Percentiles rank a stretch among this genome's conserved stretches.
These are phyloP conservation scores for Starmera caribaea DNA, from an alignment of 805 yeast species.

Conservation along the genomic window DNA sequence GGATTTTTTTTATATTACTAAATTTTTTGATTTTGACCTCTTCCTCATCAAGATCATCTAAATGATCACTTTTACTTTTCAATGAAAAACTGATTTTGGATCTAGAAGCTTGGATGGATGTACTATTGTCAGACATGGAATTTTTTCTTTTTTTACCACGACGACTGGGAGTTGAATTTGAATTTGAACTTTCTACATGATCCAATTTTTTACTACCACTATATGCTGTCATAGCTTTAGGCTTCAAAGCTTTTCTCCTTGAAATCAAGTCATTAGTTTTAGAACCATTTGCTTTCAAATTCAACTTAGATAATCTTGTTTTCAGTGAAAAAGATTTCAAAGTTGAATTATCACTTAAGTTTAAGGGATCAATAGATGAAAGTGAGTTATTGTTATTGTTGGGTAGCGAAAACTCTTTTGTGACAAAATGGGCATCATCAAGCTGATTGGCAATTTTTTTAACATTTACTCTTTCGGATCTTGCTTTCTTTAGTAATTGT, in stretches of 20 bases:
- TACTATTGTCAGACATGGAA: neutral
- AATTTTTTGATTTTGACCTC: no score
- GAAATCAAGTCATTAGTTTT: no score
- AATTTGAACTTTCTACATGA: neutral
- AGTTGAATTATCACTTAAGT: neutral
- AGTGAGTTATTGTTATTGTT: slow-evolving; percentile 4
- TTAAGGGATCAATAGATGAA: neutral
- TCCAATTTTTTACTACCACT: no score
- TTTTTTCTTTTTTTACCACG: neutral
- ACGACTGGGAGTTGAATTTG: neutral
- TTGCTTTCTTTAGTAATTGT: slow-evolving; percentile 16
- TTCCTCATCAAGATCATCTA: no score
- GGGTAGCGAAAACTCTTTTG: slow-evolving; percentile 7
- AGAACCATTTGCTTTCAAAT: no score
- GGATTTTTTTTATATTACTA: no score
- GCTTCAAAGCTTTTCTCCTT: no score
- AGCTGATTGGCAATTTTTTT: slow-evolving; percentile 19
- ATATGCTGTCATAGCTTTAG: no score
- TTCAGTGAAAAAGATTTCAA: neutral
- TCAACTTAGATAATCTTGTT: no score
- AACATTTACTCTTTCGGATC: slow-evolving; percentile 16
- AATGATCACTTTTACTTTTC: no score
- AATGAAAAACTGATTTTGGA: no score
- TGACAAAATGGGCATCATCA: slow-evolving; percentile 14
- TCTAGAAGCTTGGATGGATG: no score